Evolutionary conservation across 148 eudicot genomes (phyloP).

Genomic region (Talinum fruticosum): DNA sequence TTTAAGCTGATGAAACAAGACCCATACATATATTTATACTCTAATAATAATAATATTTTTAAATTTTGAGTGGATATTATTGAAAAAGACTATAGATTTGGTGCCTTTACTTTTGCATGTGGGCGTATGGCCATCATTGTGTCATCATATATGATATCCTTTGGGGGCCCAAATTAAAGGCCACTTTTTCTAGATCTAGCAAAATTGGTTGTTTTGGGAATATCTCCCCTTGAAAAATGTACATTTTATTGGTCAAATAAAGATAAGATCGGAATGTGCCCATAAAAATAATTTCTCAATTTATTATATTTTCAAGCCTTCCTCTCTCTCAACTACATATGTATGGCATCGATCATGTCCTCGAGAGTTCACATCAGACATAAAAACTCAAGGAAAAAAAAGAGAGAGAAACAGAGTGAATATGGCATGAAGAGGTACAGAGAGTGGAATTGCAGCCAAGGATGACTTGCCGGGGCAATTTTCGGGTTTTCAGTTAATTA

Average conservation of each 20-base stretch:
- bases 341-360: not conserved
- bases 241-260: constrained; percentile 1
- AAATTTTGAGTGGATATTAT: not conserved
- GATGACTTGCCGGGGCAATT: constrained; percentile 49
- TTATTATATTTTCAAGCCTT: not conserved
- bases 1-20: too few relatives aligned
- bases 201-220: not conserved
- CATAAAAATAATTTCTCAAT: not conserved
- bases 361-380: not conserved
- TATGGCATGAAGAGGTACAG: constrained; percentile 41
- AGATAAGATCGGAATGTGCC: constrained; percentile 27
- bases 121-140: not conserved
- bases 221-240: not conserved
- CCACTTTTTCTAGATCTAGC: not conserved
- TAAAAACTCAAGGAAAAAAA: not conserved
- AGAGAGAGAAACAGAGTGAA: constrained; percentile 8
- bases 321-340: not conserved
- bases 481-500: not conserved
- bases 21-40: too few relatives aligned
- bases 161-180: not conserved
- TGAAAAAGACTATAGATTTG: not conserved
- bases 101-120: not conserved
- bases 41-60: too few relatives aligned
- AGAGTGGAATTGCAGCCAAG: constrained; percentile 52
- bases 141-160: not conserved